These are phyloP conservation scores for Salpingoeca rosetta DNA, from an alignment of 78 protist genomes.

Conservation along the genomic window DNA sequence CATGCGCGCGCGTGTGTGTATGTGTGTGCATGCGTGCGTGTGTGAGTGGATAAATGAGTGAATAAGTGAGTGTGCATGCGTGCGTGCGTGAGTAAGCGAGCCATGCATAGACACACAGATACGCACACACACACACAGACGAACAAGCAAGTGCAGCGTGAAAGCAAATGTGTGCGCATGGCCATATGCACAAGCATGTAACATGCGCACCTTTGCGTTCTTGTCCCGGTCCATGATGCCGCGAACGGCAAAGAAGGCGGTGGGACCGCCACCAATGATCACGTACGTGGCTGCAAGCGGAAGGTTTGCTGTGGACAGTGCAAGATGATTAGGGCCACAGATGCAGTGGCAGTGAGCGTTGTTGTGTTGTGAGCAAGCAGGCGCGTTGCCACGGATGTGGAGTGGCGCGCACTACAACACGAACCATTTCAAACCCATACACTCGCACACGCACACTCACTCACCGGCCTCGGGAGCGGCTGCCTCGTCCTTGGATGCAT, in stretches of 20 bases:
- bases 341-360: neutral
- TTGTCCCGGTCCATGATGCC: slow-evolving; percentile 47
- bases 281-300: slow-evolving; percentile 33
- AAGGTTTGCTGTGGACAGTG: neutral
- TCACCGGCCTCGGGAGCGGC: neutral
- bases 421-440: neutral
- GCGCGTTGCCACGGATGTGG: neutral
- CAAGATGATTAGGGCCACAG: neutral
- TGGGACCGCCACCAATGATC: slow-evolving; percentile 77
- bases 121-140: neutral
- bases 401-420: neutral
- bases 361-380: neutral
- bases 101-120: neutral
- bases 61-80: too few relatives aligned
- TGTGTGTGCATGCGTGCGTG: too few relatives aligned
- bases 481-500: too few relatives aligned
- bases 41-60: too few relatives aligned
- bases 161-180: too few relatives aligned
- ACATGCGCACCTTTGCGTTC: slow-evolving; percentile 16
- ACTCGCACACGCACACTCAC: neutral
- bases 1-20: too few relatives aligned
- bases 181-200: too few relatives aligned
- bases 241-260: slow-evolving; percentile 57
- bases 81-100: too few relatives aligned
- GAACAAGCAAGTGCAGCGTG: too few relatives aligned